A percentile compares a stretch with the other conserved stretches of the same genome.
Evolutionary conservation across 805 yeast species (phyloP).

Genomic region (Candida ficus): DNA sequence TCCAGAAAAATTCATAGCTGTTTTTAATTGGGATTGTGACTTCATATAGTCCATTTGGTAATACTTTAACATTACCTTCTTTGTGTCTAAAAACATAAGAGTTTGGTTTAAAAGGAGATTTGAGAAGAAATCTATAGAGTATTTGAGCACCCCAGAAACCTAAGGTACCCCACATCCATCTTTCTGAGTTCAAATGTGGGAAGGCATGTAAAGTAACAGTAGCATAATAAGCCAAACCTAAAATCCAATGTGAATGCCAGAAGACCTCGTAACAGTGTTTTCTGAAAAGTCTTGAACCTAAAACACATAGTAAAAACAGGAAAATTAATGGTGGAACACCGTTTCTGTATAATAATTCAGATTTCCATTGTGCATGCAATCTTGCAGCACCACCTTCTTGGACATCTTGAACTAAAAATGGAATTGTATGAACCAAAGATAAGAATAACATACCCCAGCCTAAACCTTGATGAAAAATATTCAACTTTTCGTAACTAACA

Average conservation of each 20-base stretch:
- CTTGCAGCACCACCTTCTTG: constrained; percentile 45
- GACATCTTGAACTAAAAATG: constrained; percentile 40
- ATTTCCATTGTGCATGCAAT: constrained; percentile 20
- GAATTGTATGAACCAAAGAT: constrained; percentile 44
- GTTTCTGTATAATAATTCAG: constrained; percentile 25
- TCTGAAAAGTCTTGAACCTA: constrained; percentile 39
- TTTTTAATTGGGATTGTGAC: constrained; percentile 26
- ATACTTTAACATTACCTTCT: constrained; percentile 27
- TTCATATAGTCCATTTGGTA: constrained; percentile 28
- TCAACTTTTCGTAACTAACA: constrained; percentile 49
- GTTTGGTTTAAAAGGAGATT: constrained; percentile 42
- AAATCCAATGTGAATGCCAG: constrained; percentile 48
- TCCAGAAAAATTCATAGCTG: constrained; percentile 37
- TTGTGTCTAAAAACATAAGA: constrained; percentile 35
- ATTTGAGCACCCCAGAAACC: constrained; percentile 50
- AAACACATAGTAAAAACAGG: constrained; percentile 37
- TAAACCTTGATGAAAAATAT: constrained; percentile 40
- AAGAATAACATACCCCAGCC: constrained; percentile 40
- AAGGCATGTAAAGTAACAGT: constrained; percentile 41
- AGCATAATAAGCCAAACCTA: constrained; percentile 44
- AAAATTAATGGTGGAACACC: constrained; percentile 49
- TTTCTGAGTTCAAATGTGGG: constrained; percentile 29
- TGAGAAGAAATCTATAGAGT: constrained; percentile 39
- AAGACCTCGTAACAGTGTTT: constrained; percentile 40
- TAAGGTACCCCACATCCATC: constrained; percentile 46